Evolutionary conservation across 768 basidiomycete species (phyloP), one percentile per base, ranked within the genome.

Genomic region (Coprinellus aureogranulatus): DNA sequence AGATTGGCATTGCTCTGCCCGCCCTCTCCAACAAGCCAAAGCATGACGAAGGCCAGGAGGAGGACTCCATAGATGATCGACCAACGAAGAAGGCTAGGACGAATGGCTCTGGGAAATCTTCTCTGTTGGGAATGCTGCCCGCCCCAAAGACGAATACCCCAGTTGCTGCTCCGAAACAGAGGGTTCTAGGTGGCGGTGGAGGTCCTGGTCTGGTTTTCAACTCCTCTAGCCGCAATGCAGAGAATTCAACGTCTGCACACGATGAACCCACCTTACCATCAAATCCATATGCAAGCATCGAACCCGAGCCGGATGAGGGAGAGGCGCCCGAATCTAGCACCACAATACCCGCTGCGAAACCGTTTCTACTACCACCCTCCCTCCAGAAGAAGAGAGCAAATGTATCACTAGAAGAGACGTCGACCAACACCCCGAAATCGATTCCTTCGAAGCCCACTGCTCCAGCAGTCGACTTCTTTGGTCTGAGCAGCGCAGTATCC

Each of bases 51-150:
- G 74, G 77, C n/a, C 69, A 70, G 28, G 67, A 68, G 25, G 74
- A 72, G 1, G 80, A 78, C 34, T 71, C 69, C n/a, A 48, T 70
- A 40, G 67, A 66, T 25, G 73, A 77, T 68, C 62, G 75, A 62
- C 87, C 84, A 2, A 75, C 84, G 39, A 91, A 90, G 71, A 87
- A 80, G 58, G 73, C 78, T 18, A 78, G 82, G 25, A 59, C n/a
- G n/a, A n/a, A 78, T 22, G 83, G 86, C 8, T 83, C 83, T 26
- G 89, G 89, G 10, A 67, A 68, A 12, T 92, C 90, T 0, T 81
- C 84, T 2, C 67, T 92, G 48, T 64, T 92, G 30, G 80, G 81
- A 9, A 90, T 91, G 86, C 77, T 92, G 11, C 90, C 90, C 31
- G 81, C 85, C 0, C 90, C 90, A 4, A 90, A 86, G 70, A 81